These are phyloP conservation scores for Pythium periplocum DNA, from an alignment of 352 stramenopile species.

Conservation along the genomic window DNA sequence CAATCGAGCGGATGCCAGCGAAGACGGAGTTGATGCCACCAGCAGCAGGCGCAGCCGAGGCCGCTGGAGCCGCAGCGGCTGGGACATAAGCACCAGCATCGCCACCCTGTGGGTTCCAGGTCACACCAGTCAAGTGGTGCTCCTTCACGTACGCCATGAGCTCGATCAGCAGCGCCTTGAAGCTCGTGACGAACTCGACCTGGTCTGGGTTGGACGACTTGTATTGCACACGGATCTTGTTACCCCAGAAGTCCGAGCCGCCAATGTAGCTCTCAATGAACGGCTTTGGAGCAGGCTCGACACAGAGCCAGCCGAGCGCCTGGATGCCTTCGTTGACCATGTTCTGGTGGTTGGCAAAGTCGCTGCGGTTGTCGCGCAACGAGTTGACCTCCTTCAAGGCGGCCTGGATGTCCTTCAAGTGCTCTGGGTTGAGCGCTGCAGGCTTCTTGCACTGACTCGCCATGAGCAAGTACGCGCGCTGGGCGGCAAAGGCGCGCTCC, in stretches of 20 bases:
- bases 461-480: constrained; percentile 91
- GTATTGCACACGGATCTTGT: constrained; percentile 97
- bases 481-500: constrained; percentile 80
- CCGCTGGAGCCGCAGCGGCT: constrained; percentile 22
- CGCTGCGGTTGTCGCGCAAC: constrained; percentile 76
- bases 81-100: constrained; percentile 44
- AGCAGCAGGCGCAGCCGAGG: constrained; percentile 25
- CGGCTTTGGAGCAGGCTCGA: constrained; percentile 84
- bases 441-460: constrained; percentile 93
- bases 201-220: constrained; percentile 91
- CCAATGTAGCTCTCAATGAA: constrained; percentile 96
- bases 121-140: constrained; percentile 93
- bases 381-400: constrained; percentile 79
- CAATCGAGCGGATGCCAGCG: constrained; percentile 78
- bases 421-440: constrained; percentile 52
- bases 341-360: constrained; percentile 83
- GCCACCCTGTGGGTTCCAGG: constrained; percentile 89
- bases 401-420: constrained; percentile 66
- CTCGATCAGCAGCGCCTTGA: constrained; percentile 90
- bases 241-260: constrained; percentile 95
- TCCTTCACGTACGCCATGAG: constrained; percentile 94
- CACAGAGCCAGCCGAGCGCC: constrained; percentile 73
- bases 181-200: constrained; percentile 91
- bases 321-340: constrained; percentile 87
- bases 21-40: constrained; percentile 83